Percentiles rank a stretch among this genome's conserved stretches.
Conservation (phyloP, 345 rosid genomes). For the Streptanthus diversifolius region DNA sequence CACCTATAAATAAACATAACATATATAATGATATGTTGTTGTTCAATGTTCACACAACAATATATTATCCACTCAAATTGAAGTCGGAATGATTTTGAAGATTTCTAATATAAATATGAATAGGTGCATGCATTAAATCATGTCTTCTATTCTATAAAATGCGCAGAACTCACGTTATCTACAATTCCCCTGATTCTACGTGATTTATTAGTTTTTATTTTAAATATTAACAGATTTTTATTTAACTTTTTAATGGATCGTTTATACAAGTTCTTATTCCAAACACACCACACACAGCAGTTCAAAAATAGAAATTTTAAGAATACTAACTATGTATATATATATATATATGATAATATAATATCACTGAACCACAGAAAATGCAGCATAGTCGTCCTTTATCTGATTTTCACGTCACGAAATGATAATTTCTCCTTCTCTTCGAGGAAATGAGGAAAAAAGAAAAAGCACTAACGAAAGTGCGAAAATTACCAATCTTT, state of each 20-base stretch:
- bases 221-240: not conserved
- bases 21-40: too few relatives aligned
- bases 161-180: not conserved
- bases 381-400: not conserved
- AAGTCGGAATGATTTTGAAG: not conserved
- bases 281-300: not conserved
- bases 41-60: too few relatives aligned
- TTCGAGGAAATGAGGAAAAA: slow-evolving; percentile 15
- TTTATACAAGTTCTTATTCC: not conserved
- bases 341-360: not conserved
- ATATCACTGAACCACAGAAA: slow-evolving; percentile 1
- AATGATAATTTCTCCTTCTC: slow-evolving; percentile 5
- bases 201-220: not conserved
- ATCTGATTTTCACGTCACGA: slow-evolving; percentile 3
- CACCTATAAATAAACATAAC: too few relatives aligned
- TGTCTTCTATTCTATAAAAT: not conserved
- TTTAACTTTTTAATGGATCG: not conserved
- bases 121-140: not conserved
- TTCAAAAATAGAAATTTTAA: not conserved
- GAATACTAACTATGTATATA: too few relatives aligned
- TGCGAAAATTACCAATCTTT: not conserved
- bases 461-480: slow-evolving; percentile 15
- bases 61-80: not conserved
- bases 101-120: not conserved
- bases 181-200: not conserved